Conservation (phyloP, 805 yeast species). For the Wickerhamiella siamensis region DNA sequence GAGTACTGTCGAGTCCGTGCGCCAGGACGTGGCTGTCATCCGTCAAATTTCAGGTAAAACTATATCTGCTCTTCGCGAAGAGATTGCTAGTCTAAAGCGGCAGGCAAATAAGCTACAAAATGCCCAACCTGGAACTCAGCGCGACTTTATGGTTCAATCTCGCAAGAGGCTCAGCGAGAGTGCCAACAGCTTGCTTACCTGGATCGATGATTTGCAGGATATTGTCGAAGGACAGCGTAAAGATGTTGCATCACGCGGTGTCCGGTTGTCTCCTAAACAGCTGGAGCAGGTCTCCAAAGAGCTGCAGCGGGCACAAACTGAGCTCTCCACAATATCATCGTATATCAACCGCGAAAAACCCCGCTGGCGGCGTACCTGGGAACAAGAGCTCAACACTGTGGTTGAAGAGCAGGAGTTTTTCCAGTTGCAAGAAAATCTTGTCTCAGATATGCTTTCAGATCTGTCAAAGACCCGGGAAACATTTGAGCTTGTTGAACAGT, state of each 20-base stretch:
- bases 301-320: slow-evolving; percentile 39
- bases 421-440: slow-evolving; percentile 76
- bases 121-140: slow-evolving; percentile 21
- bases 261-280: slow-evolving; percentile 63
- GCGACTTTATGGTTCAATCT: slow-evolving; percentile 58
- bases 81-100: slow-evolving; percentile 32
- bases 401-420: slow-evolving; percentile 91
- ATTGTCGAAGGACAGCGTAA: slow-evolving; percentile 74
- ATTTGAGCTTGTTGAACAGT: slow-evolving; percentile 57
- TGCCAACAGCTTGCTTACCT: slow-evolving; percentile 57
- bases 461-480: slow-evolving; percentile 69
- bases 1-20: slow-evolving; percentile 22
- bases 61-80: slow-evolving; percentile 29
- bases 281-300: slow-evolving; percentile 52
- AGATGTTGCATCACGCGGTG: slow-evolving; percentile 86
- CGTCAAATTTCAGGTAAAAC: slow-evolving; percentile 40
- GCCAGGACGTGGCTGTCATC: slow-evolving; percentile 44
- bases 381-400: slow-evolving; percentile 71
- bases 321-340: slow-evolving; percentile 39
- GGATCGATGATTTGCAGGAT: slow-evolving; percentile 86
- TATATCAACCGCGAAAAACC: slow-evolving; percentile 61
- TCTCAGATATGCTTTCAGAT: slow-evolving; percentile 68
- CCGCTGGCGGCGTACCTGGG: slow-evolving; percentile 87
- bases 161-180: slow-evolving; percentile 60
- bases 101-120: slow-evolving; percentile 41